A percentile compares a stretch with the other conserved stretches of the same genome.
phyloP scores from a whole-genome alignment of 2,329 filamentous ascomycete genomes.

The Aspergillus sp. region DNA sequence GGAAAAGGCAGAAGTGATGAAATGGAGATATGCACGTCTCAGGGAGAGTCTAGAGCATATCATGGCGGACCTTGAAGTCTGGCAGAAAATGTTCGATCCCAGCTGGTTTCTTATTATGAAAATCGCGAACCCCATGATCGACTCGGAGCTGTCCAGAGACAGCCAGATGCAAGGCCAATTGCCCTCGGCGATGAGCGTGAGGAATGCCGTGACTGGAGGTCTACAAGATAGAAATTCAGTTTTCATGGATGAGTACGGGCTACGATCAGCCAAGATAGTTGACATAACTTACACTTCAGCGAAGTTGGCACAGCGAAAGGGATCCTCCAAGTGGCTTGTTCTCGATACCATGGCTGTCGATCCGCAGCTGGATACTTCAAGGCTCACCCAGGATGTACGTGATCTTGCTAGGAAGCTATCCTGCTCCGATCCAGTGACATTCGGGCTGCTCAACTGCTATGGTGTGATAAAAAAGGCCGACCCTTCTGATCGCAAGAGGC shows the following conservation, averaged over 20 bases:
- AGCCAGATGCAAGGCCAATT: too few species aligned
- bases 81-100: slow-evolving; percentile 28
- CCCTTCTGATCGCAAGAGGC: slow-evolving; percentile 3
- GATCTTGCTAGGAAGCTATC: slow-evolving; percentile 14
- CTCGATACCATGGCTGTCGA: not conserved
- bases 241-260: too few species aligned
- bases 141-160: slow-evolving; percentile 12
- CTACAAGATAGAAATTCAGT: too few species aligned
- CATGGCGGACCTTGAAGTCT: slow-evolving; percentile 27
- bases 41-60: not conserved
- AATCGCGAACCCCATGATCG: slow-evolving; percentile 16
- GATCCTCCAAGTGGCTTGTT: not conserved
- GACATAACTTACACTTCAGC: not conserved
- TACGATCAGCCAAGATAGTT: too few species aligned
- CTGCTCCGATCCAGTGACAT: slow-evolving; percentile 11
- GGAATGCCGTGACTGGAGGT: too few species aligned
- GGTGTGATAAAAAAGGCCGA: slow-evolving; percentile 8
- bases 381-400: slow-evolving; percentile 9
- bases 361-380: not conserved
- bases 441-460: slow-evolving; percentile 14
- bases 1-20: not conserved
- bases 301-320: not conserved
- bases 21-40: too few species aligned
- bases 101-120: slow-evolving; percentile 30
- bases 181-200: too few species aligned